Conservation (phyloP, 129 eudicot species). For the Apium graveolens region DNA sequence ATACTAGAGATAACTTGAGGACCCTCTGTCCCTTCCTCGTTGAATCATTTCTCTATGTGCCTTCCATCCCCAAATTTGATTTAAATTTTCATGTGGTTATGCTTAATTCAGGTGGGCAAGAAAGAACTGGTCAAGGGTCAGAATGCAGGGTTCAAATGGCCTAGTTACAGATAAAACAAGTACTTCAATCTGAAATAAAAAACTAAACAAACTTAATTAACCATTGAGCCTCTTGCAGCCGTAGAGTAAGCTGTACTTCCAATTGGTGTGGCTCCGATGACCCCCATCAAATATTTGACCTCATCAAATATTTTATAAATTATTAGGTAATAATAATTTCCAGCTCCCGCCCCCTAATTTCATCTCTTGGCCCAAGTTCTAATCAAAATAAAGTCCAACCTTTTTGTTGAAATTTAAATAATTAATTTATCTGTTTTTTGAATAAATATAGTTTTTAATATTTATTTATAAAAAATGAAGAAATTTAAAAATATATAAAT, state of each 20-base stretch:
- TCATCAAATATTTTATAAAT: too few relatives aligned
- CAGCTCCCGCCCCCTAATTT: too few relatives aligned
- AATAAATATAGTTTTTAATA: too few relatives aligned
- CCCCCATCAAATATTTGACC: too few relatives aligned
- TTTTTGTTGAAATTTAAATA: too few relatives aligned
- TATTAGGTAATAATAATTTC: too few relatives aligned
- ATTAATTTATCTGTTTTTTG: too few relatives aligned
- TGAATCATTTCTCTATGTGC: background rate
- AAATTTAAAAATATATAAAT: too few relatives aligned
- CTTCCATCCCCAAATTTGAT: background rate
- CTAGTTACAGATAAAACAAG: background rate
- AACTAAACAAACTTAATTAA: slow-evolving; percentile 19
- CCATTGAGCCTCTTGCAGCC: slow-evolving; percentile 99
- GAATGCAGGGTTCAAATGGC: background rate
- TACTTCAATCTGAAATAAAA: background rate
- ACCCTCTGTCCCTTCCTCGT: background rate
- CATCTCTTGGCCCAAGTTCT: too few relatives aligned
- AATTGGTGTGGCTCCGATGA: slow-evolving; percentile 94
- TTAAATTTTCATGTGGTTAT: background rate
- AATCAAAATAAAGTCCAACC: too few relatives aligned
- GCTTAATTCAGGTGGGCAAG: background rate
- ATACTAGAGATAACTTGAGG: background rate
- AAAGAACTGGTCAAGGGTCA: background rate
- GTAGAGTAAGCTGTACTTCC: slow-evolving; percentile 99
- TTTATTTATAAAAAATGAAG: too few relatives aligned